A percentile compares a stretch with the other conserved stretches of the same genome.
Evolutionary conservation across 129 eudicot genomes (phyloP).

Genomic region (Pittosporum tobira): DNA sequence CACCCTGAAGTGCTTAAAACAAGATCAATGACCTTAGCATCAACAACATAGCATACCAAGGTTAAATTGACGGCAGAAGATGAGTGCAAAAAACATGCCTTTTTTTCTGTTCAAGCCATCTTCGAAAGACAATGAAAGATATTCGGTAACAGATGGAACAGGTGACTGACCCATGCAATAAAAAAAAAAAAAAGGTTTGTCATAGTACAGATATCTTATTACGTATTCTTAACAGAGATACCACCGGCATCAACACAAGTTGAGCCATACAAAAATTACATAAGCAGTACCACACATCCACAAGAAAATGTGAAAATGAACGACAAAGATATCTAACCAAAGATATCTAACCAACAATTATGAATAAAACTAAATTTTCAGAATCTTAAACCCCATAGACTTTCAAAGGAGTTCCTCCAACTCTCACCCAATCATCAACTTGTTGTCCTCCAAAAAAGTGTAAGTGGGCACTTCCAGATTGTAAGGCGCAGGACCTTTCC

Average conservation of each 20-base stretch:
- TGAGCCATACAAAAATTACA: slow-evolving; percentile 22
- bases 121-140: too few species aligned
- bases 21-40: too few species aligned
- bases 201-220: slow-evolving; percentile 20
- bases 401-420: not conserved
- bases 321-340: slow-evolving; percentile 8
- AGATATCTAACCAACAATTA: not conserved
- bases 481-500: slow-evolving; percentile 62
- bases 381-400: slow-evolving; percentile 16
- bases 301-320: not conserved
- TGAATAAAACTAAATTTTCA: slow-evolving; percentile 9
- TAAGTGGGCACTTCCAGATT: slow-evolving; percentile 64
- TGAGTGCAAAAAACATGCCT: too few species aligned
- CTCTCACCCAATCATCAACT: slow-evolving; percentile 43
- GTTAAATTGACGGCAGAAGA: too few species aligned
- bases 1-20: too few species aligned
- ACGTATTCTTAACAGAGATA: slow-evolving; percentile 10
- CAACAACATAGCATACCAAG: too few species aligned
- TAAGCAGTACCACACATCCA: slow-evolving; percentile 15
- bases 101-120: too few species aligned
- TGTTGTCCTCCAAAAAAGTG: slow-evolving; percentile 45
- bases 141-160: too few species aligned
- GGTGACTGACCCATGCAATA: too few species aligned
- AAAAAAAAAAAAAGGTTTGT: too few species aligned
- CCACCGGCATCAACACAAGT: slow-evolving; percentile 17